A percentile compares a stretch with the other conserved stretches of the same genome.
phyloP scores from a whole-genome alignment of 495 filamentous ascomycete species.

The Talaromyces liani region DNA sequence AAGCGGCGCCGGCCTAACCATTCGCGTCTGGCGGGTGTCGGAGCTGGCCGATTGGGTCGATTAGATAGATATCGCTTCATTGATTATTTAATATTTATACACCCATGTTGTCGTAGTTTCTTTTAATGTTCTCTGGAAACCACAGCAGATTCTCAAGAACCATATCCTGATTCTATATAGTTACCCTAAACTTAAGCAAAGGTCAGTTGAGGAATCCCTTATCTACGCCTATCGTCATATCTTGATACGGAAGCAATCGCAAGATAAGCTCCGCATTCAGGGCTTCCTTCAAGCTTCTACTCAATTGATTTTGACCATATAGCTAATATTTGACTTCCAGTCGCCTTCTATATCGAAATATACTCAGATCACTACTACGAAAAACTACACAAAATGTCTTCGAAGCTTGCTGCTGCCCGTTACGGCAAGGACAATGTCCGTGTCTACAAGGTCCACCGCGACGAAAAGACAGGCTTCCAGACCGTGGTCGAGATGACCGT shows the following conservation, averaged over 20 bases:
- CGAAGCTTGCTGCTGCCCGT: conserved; percentile 59
- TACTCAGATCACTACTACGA: not conserved
- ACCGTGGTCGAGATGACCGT: conserved; percentile 94
- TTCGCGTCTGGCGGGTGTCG: conserved; percentile 29
- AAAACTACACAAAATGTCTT: conserved; percentile 21
- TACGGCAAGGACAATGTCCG: conserved; percentile 99
- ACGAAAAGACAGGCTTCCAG: conserved; percentile 68
- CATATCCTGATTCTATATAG: not conserved
- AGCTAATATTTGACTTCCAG: not conserved
- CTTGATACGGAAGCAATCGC: not conserved
- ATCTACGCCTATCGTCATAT: conserved; percentile 15
- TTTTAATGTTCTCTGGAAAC: conserved; percentile 2
- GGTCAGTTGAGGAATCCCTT: not conserved
- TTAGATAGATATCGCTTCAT: conserved; percentile 13
- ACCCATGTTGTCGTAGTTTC: conserved; percentile 5
- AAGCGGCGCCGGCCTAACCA: conserved; percentile 15
- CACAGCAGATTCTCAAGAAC: not conserved
- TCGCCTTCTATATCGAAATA: not conserved
- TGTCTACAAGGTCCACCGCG: conserved; percentile 83
- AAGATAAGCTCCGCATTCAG: not conserved
- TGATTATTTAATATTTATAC: conserved; percentile 1
- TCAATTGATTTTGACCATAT: not conserved
- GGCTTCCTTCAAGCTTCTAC: not conserved
- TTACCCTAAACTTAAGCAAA: not conserved
- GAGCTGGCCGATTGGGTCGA: conserved; percentile 32